phyloP scores from a whole-genome alignment of 352 stramenopile genomes.

The Pythium phragmiticola region DNA sequence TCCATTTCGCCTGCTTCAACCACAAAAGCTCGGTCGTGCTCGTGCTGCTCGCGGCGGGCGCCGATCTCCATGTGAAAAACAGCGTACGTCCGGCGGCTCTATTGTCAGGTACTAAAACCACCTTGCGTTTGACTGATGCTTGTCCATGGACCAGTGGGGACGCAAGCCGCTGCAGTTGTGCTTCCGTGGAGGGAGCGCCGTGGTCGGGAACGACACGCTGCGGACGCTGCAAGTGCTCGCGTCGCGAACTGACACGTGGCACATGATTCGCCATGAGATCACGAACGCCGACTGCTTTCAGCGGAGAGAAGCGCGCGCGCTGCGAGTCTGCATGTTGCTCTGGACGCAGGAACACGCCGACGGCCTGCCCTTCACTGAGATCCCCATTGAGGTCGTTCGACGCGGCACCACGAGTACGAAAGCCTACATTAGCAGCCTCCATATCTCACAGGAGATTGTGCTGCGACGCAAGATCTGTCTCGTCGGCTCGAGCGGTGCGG shows the following conservation, averaged over 20 bases:
- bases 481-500: constrained; percentile 10
- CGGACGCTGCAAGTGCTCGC: constrained; percentile 3
- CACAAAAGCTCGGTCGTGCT: neutral
- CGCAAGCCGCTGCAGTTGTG: neutral
- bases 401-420: neutral
- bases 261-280: neutral
- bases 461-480: constrained; percentile 3
- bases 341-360: neutral
- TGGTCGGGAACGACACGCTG: too few species aligned
- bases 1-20: neutral
- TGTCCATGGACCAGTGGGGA: neutral
- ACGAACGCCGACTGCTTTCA: neutral
- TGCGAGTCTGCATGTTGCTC: neutral
- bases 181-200: neutral
- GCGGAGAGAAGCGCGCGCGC: neutral
- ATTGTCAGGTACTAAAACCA: too few species aligned
- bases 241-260: neutral
- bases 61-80: neutral
- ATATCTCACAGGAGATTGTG: neutral
- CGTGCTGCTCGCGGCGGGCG: neutral
- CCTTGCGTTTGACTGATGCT: neutral
- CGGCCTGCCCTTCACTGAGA: neutral
- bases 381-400: neutral
- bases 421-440: neutral
- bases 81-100: neutral